These are phyloP conservation scores for Caloboletus firmus DNA, from an alignment of 1,284 basidiomycete genomes.

Conservation along the genomic window DNA sequence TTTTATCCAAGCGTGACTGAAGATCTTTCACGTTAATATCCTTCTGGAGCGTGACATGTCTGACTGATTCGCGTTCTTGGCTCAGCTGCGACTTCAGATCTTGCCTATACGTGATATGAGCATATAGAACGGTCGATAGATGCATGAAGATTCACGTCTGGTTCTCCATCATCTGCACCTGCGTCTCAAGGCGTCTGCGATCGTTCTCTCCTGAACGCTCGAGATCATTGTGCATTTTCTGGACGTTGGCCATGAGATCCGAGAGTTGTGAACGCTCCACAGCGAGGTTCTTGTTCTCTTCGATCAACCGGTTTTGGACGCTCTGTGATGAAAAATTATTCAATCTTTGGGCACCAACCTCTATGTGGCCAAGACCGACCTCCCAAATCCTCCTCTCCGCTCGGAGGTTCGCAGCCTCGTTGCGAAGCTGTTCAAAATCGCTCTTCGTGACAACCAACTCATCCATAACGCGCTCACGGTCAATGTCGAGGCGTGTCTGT, in stretches of 20 bases:
- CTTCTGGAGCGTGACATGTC: slow-evolving; percentile 71
- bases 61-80: slow-evolving; percentile 77
- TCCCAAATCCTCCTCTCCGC: slow-evolving; percentile 94
- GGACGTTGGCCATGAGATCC: slow-evolving; percentile 84
- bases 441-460: slow-evolving; percentile 59
- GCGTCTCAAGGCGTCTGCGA: slow-evolving; percentile 74
- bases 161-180: slow-evolving; percentile 74
- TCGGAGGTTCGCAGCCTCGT: slow-evolving; percentile 81
- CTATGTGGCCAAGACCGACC: slow-evolving; percentile 44
- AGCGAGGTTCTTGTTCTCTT: slow-evolving; percentile 80
- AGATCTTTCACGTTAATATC: slow-evolving; percentile 81
- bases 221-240: slow-evolving; percentile 85
- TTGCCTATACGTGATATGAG: slow-evolving; percentile 46
- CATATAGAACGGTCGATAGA: background rate
- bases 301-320: slow-evolving; percentile 74
- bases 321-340: slow-evolving; percentile 43
- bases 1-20: slow-evolving; percentile 71
- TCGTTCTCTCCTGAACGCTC: slow-evolving; percentile 83
- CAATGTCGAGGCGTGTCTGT: slow-evolving; percentile 65
- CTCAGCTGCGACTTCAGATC: slow-evolving; percentile 75
- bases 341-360: background rate
- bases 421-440: slow-evolving; percentile 71
- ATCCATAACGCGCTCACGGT: slow-evolving; percentile 61
- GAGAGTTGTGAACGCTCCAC: slow-evolving; percentile 83
- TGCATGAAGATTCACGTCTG: slow-evolving; percentile 59